These are phyloP conservation scores for Anisodus acutangulus DNA, from an alignment of 257 asterid species.

Conservation along the genomic window DNA sequence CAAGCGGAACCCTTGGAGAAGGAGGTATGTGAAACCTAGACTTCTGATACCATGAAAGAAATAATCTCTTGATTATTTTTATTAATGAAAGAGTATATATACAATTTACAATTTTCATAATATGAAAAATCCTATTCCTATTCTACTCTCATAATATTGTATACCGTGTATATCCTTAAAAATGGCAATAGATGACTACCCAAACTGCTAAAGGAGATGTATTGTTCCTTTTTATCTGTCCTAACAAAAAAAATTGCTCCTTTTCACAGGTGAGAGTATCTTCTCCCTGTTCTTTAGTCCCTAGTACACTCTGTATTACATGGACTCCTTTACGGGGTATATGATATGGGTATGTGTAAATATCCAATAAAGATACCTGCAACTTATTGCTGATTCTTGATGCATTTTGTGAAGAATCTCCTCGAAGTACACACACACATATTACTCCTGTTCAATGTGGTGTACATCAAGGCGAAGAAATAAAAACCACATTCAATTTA, in stretches of 20 bases:
- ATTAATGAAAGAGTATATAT: too few relatives aligned
- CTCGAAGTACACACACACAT: background rate
- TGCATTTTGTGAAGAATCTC: conserved; percentile 8
- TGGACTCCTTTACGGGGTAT: background rate
- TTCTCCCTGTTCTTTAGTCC: background rate
- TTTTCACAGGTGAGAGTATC: background rate
- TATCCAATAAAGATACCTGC: background rate
- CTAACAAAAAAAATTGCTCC: background rate
- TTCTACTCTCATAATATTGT: too few relatives aligned
- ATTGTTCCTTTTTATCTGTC: background rate
- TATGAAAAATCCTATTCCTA: too few relatives aligned
- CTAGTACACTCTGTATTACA: background rate
- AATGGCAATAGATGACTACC: background rate
- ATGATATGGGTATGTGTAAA: background rate
- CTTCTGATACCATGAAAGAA: too few relatives aligned
- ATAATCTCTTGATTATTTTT: too few relatives aligned
- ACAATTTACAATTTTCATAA: too few relatives aligned
- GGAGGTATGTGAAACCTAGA: too few relatives aligned
- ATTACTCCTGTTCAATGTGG: background rate
- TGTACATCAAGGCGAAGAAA: background rate
- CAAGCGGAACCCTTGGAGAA: too few relatives aligned
- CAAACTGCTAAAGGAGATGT: background rate
- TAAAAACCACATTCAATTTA: background rate
- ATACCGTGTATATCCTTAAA: background rate
- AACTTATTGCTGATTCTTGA: background rate